These are phyloP conservation scores for Chaetomiaceae sp. DNA, from an alignment of 2,329 filamentous ascomycete genomes.

Conservation along the genomic window DNA sequence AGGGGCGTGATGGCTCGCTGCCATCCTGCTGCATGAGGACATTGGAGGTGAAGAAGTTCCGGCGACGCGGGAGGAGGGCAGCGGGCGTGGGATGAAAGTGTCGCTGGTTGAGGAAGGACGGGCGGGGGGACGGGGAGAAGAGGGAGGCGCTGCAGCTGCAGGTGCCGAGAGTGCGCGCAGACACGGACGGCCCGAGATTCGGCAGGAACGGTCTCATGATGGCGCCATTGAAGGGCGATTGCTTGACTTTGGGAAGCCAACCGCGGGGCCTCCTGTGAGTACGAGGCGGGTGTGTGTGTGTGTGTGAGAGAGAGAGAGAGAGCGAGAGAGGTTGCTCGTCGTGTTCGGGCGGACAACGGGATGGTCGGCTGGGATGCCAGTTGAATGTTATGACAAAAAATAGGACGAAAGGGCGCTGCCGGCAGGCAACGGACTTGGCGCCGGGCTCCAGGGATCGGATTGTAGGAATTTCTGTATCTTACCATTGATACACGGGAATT, in stretches of 20 bases:
- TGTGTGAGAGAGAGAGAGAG: too few species aligned
- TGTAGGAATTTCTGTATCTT: too few species aligned
- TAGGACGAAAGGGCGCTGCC: neutral
- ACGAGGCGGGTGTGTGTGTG: too few species aligned
- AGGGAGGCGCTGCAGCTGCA: neutral
- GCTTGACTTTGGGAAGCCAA: neutral
- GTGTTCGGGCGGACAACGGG: neutral
- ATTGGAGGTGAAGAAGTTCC: conserved; percentile 63
- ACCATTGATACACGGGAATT: too few species aligned
- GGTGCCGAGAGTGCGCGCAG: neutral
- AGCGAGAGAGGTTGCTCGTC: too few species aligned
- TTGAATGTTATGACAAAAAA: neutral
- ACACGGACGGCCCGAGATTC: conserved; percentile 11
- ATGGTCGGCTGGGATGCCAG: too few species aligned
- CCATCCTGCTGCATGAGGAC: conserved; percentile 45
- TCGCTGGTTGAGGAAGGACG: conserved; percentile 23
- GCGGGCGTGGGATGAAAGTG: conserved; percentile 45
- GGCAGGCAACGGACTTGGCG: neutral
- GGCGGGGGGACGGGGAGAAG: conserved; percentile 3
- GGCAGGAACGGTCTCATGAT: conserved; percentile 21
- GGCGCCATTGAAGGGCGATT: conserved; percentile 21
- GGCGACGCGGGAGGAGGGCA: conserved; percentile 46
- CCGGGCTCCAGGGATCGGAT: neutral
- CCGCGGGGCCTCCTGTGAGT: too few species aligned
- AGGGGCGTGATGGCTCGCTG: conserved; percentile 7